A percentile compares a stretch with the other conserved stretches of the same genome.
phyloP scores from a whole-genome alignment of 306 rosid species.

The Pterocarpus macrocarpus region DNA sequence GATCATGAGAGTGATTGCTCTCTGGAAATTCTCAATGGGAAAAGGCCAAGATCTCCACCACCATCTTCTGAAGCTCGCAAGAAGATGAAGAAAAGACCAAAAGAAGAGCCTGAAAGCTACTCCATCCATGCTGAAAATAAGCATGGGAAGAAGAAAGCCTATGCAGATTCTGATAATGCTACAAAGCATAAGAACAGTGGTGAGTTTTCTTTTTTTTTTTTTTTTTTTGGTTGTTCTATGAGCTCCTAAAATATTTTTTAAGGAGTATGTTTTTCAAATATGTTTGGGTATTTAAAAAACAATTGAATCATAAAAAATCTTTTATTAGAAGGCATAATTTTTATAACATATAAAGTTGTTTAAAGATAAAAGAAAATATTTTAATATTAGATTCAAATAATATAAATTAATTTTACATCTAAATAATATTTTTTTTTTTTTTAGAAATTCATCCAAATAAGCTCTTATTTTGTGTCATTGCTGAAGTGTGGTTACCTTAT shows the following conservation, averaged over 20 bases:
- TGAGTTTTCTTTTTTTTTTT: not conserved
- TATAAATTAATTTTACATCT: no score
- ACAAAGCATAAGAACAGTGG: not conserved
- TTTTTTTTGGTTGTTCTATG: not conserved
- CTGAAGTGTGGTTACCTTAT: not conserved
- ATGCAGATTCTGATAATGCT: not conserved
- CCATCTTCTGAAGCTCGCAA: not conserved
- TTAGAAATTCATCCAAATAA: no score
- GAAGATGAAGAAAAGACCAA: not conserved
- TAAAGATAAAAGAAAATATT: no score
- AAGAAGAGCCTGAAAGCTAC: not conserved
- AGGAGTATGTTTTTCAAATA: no score
- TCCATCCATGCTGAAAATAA: not conserved
- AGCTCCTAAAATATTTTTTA: no score
- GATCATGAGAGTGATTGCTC: not conserved
- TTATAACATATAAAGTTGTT: no score
- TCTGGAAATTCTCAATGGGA: not conserved
- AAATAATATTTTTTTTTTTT: not conserved
- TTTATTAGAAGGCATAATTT: no score
- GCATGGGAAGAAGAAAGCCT: not conserved
- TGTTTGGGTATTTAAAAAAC: no score
- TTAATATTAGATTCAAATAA: no score
- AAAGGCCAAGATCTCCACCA: not conserved
- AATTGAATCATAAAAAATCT: no score
- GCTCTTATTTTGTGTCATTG: not conserved